Percentiles rank a stretch among this genome's conserved stretches.
phyloP scores from a whole-genome alignment of 306 rosid genomes.

The Dicorynia guianensis region DNA sequence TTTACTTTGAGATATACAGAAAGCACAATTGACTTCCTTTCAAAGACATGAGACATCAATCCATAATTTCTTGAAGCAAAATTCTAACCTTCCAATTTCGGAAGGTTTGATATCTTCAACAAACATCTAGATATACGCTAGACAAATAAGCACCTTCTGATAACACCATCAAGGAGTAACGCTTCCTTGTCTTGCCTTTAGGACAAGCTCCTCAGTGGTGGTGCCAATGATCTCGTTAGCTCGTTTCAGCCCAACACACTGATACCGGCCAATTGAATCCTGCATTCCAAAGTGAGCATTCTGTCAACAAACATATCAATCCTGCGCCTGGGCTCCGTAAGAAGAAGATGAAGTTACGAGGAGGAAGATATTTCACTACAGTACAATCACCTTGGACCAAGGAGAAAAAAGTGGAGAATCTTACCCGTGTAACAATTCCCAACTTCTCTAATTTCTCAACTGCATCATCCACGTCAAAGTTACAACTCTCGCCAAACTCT shows the following conservation, averaged over 20 bases:
- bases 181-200: slow-evolving; percentile 62
- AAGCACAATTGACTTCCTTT: background rate
- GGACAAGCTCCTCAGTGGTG: slow-evolving; percentile 87
- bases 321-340: too few relatives aligned
- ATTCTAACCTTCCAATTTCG: background rate
- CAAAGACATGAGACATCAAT: background rate
- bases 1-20: background rate
- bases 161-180: slow-evolving; percentile 33
- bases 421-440: slow-evolving; percentile 83
- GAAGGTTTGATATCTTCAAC: background rate
- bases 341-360: too few relatives aligned
- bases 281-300: slow-evolving; percentile 41
- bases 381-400: slow-evolving; percentile 5
- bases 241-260: slow-evolving; percentile 76
- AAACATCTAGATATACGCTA: background rate
- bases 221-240: slow-evolving; percentile 88
- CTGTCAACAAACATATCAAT: slow-evolving; percentile 1
- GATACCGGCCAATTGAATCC: slow-evolving; percentile 74
- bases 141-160: slow-evolving; percentile 22
- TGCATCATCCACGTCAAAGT: slow-evolving; percentile 92
- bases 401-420: slow-evolving; percentile 31
- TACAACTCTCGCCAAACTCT: slow-evolving; percentile 68
- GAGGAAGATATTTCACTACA: slow-evolving; percentile 29
- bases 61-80: too few relatives aligned
- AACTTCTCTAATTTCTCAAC: slow-evolving; percentile 80